Conservation (phyloP, 768 basidiomycete species). For the Russula lepida region DNA sequence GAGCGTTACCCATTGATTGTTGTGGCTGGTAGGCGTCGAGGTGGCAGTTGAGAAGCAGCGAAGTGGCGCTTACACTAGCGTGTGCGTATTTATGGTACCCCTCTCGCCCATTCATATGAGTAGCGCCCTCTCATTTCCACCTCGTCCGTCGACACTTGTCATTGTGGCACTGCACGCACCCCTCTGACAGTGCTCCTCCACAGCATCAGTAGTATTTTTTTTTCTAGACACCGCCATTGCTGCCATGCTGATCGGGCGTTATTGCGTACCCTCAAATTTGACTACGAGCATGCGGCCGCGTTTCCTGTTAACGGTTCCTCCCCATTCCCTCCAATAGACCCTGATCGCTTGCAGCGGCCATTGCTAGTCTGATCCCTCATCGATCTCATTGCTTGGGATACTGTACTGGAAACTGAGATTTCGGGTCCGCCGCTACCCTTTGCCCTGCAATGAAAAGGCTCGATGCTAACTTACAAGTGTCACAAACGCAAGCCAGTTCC, state of each 20-base stretch:
- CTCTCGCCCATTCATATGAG: background rate
- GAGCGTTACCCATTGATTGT: constrained; percentile 20
- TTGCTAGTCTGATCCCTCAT: background rate
- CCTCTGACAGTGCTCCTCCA: background rate
- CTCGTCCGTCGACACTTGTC: background rate
- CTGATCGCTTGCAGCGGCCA: background rate
- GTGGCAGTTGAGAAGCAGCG: constrained; percentile 5
- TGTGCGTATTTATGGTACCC: constrained; percentile 13
- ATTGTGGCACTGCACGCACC: background rate
- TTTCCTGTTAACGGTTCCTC: background rate
- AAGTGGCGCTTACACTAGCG: constrained; percentile 12
- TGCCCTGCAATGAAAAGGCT: background rate
- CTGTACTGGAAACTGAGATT: background rate
- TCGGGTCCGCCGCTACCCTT: too few species aligned
- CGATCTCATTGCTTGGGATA: background rate
- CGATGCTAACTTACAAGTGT: background rate
- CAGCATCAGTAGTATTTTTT: background rate
- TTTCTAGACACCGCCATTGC: background rate
- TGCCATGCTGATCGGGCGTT: background rate
- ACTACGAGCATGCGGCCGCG: background rate
- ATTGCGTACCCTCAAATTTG: background rate
- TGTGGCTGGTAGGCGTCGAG: background rate
- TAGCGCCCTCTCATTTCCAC: background rate
- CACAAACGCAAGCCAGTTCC: background rate
- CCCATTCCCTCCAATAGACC: background rate